A percentile compares a stretch with the other conserved stretches of the same genome.
Evolutionary conservation across 1,139 yeast genomes (phyloP).

Genomic region (Arxiozyma heterogenica): DNA sequence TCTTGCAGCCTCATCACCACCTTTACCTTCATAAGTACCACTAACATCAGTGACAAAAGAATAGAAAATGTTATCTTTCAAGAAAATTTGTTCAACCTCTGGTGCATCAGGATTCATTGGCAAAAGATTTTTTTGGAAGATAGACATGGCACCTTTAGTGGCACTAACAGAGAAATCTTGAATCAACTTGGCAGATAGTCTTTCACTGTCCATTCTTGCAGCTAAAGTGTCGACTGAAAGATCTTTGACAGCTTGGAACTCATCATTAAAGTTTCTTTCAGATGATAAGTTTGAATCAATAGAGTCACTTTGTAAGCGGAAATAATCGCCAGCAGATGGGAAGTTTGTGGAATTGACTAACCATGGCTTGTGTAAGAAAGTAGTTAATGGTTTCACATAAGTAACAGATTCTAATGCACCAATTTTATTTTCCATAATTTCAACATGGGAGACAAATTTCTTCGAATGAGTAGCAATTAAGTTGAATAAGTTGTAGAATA

Average conservation of each 20-base stretch:
- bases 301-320: constrained; percentile 24
- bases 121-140: constrained; percentile 61
- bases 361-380: constrained; percentile 71
- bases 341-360: constrained; percentile 36
- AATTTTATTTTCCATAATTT: constrained; percentile 35
- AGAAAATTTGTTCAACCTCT: constrained; percentile 52
- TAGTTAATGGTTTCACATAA: constrained; percentile 51
- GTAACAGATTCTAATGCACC: constrained; percentile 44
- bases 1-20: constrained; percentile 83
- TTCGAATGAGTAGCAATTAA: constrained; percentile 31
- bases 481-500: constrained; percentile 29
- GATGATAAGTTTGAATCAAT: constrained; percentile 6
- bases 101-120: constrained; percentile 77
- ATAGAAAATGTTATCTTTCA: constrained; percentile 79
- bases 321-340: constrained; percentile 20
- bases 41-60: constrained; percentile 71
- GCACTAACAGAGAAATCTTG: constrained; percentile 74
- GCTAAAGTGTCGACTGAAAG: constrained; percentile 49
- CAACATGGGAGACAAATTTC: constrained; percentile 33
- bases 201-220: constrained; percentile 70
- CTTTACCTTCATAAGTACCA: constrained; percentile 54
- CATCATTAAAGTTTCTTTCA: constrained; percentile 82
- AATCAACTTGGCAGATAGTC: constrained; percentile 59
- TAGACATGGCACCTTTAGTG: constrained; percentile 67
- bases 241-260: constrained; percentile 73